Percentiles rank a stretch among this genome's conserved stretches.
phyloP scores from a whole-genome alignment of 768 basidiomycete genomes.

The Boletus huronensis region DNA sequence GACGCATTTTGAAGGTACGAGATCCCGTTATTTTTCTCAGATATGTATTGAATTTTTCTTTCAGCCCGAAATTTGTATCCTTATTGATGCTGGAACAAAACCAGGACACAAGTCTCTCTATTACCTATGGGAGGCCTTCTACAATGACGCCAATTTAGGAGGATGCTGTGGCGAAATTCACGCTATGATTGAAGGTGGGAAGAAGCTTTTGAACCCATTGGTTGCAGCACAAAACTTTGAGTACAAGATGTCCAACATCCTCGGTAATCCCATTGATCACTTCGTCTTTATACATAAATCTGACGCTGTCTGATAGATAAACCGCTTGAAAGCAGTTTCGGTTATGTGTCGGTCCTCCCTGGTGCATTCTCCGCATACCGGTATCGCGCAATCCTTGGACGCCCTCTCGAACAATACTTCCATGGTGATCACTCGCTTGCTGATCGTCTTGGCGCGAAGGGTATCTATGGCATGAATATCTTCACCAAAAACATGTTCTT shows the following conservation, averaged over 20 bases:
- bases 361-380: constrained; percentile 97
- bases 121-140: constrained; percentile 92
- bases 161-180: constrained; percentile 95
- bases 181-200: constrained; percentile 93
- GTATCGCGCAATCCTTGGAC: constrained; percentile 87
- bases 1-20: constrained; percentile 65
- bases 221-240: constrained; percentile 97
- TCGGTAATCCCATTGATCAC: constrained; percentile 45
- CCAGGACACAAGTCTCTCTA: constrained; percentile 96
- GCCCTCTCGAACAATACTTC: constrained; percentile 83
- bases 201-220: constrained; percentile 86
- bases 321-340: constrained; percentile 92
- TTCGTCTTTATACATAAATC: background rate
- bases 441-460: constrained; percentile 87
- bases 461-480: constrained; percentile 95
- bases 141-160: constrained; percentile 72
- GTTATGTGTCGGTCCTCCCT: constrained; percentile 92
- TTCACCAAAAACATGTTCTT: constrained; percentile 93
- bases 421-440: constrained; percentile 88
- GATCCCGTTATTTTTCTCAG: constrained; percentile 12
- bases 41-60: background rate
- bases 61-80: constrained; percentile 87
- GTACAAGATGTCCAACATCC: constrained; percentile 98
- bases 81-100: constrained; percentile 95
- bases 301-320: constrained; percentile 54